Conservation (phyloP, 2,329 filamentous ascomycete species). For the Teratosphaeria gauchensis region DNA sequence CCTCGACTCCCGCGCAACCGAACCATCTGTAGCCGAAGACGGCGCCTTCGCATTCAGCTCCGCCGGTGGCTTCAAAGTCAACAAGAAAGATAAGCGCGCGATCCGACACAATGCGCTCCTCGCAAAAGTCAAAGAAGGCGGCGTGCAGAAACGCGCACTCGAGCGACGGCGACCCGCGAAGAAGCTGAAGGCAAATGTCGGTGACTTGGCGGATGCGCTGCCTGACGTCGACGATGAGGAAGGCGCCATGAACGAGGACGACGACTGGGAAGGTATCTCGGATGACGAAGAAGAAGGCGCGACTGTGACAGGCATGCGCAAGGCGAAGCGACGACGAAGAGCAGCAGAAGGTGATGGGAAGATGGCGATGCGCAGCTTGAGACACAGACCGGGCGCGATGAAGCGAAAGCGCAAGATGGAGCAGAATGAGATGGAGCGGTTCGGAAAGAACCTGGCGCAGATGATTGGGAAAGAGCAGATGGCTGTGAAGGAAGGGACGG, state of each 20-base stretch:
- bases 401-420: slow-evolving; percentile 77
- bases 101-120: slow-evolving; percentile 77
- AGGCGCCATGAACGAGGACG: slow-evolving; percentile 37
- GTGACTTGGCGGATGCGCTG: slow-evolving; percentile 69
- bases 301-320: slow-evolving; percentile 9
- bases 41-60: slow-evolving; percentile 28
- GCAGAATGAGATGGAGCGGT: slow-evolving; percentile 70
- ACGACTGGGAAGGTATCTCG: slow-evolving; percentile 29
- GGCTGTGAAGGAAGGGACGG: neutral
- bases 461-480: slow-evolving; percentile 36
- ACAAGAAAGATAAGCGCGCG: slow-evolving; percentile 72
- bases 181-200: slow-evolving; percentile 67
- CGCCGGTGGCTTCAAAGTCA: slow-evolving; percentile 35
- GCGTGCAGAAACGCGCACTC: slow-evolving; percentile 46
- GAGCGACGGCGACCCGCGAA: slow-evolving; percentile 61
- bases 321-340: slow-evolving; percentile 9
- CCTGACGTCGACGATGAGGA: slow-evolving; percentile 42
- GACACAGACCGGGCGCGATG: slow-evolving; percentile 65
- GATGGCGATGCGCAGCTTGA: slow-evolving; percentile 64
- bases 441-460: slow-evolving; percentile 72
- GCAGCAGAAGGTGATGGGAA: slow-evolving; percentile 37
- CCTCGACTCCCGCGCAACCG: neutral
- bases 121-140: slow-evolving; percentile 35
- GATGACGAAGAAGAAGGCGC: slow-evolving; percentile 17
- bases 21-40: neutral